Evolutionary conservation across 306 rosid genomes (phyloP).

Genomic region (Pueraria montana): DNA sequence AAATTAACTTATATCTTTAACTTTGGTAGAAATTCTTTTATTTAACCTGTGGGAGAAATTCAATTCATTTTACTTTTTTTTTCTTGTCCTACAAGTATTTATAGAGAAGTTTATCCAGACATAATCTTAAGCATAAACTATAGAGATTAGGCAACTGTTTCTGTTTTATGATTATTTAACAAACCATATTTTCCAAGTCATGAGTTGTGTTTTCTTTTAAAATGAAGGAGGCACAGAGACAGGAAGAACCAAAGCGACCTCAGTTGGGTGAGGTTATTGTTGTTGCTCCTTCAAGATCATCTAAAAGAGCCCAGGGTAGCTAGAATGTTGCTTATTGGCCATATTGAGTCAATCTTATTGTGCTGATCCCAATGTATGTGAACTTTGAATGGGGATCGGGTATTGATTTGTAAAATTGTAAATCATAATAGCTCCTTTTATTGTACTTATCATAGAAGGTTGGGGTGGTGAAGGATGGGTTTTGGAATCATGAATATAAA

Average conservation of each 20-base stretch:
- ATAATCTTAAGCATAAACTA: background rate
- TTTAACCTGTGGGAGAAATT: background rate
- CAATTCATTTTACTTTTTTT: background rate
- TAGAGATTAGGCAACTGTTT: background rate
- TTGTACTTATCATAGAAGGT: slow-evolving; percentile 58
- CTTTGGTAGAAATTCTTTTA: background rate
- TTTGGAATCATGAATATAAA: slow-evolving; percentile 56
- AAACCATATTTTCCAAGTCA: background rate
- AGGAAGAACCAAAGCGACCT: slow-evolving; percentile 59
- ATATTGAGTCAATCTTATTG: slow-evolving; percentile 48
- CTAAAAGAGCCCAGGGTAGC: slow-evolving; percentile 66
- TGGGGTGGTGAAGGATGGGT: slow-evolving; percentile 66
- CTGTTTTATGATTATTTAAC: slow-evolving; percentile 6
- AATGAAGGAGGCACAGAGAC: slow-evolving; percentile 67
- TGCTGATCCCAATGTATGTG: slow-evolving; percentile 55
- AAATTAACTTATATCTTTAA: background rate
- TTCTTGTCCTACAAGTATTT: background rate
- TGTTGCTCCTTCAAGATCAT: slow-evolving; percentile 69
- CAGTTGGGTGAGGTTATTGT: slow-evolving; percentile 57
- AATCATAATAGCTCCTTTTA: slow-evolving; percentile 72
- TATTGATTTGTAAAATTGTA: slow-evolving; percentile 89
- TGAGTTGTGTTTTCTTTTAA: slow-evolving; percentile 22
- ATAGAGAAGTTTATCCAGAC: background rate
- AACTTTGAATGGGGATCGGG: slow-evolving; percentile 58
- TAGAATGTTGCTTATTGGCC: slow-evolving; percentile 54